Base-by-base conservation (phyloP, 2,329 filamentous ascomycete genomes). In the Huntiella moniliformis region DNA sequence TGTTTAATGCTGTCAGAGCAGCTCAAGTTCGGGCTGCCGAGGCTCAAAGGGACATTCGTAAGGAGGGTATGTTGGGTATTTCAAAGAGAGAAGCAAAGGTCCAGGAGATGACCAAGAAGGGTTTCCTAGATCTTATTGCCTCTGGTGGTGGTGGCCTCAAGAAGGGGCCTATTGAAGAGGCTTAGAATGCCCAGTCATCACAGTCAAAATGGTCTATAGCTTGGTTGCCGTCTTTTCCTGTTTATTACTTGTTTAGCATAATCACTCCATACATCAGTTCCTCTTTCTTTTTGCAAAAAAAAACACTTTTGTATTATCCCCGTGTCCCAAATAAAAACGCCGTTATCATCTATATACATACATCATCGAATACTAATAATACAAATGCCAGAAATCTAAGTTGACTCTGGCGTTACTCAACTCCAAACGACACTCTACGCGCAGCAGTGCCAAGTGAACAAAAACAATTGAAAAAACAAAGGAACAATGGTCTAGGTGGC, bases 51-150 rank as follows among this genome's bases (percentile, higher is more conserved):
- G 73, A 74, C 53, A 71, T 76, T 42, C 73, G 74, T 61, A 76
- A 75, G 53, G 73, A 79, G 50, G 82, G 85, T 3, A 67, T 92
- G 0, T 72, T 94, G 31, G 88, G 88, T 1, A 76, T 85, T 56
- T 73, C 72, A 51, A 76, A 82, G 61, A 75, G 85, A 53, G 81
- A 92, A 63, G 85, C 92, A 63, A 86, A 81, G 65, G 70, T 93
- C 44, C 91, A 84, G 53, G 87, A 96, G 68, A 91, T 98, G 79
- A 93, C 82, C 60, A 92, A 93, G 66, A 83, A 95, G 65, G 87
- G 88, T 0, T 98, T 96, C 64, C 63, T 98, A 60, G 88, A 96
- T 51, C 64, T 96, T 60, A 94, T 98, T 58, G 73, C 74, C 3
- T 72, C 70, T 2, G 73, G 74, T 15, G 74, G 74, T 8, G 72